These are phyloP conservation scores for Gamsiella multidivaricata DNA, from an alignment of 192 early-diverging fungal species.

Conservation along the genomic window DNA sequence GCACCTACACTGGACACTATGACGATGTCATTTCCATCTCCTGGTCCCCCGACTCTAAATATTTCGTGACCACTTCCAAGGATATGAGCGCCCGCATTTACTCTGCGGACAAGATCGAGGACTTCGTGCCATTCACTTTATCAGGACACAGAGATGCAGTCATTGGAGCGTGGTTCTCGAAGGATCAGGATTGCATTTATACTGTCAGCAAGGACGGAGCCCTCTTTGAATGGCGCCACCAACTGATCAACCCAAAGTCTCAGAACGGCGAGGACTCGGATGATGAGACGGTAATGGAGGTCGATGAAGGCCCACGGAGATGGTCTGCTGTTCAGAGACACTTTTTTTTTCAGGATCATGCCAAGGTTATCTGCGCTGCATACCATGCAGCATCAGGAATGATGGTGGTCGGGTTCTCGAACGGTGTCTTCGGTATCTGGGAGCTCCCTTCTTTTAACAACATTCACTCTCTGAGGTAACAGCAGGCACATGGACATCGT, in stretches of 20 bases:
- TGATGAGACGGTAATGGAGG: slow-evolving; percentile 67
- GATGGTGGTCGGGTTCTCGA: slow-evolving; percentile 90
- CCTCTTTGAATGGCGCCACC: slow-evolving; percentile 80
- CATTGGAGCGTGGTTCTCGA: slow-evolving; percentile 85
- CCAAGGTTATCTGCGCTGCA: slow-evolving; percentile 81
- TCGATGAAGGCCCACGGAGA: slow-evolving; percentile 48
- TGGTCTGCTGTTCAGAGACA: slow-evolving; percentile 74
- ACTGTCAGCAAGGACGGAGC: slow-evolving; percentile 92
- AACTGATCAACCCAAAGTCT: slow-evolving; percentile 51
- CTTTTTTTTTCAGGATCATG: slow-evolving; percentile 84
- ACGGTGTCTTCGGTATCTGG: slow-evolving; percentile 98
- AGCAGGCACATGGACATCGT: too few species aligned
- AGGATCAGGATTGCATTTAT: slow-evolving; percentile 76
- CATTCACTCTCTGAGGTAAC: slow-evolving; percentile 94
- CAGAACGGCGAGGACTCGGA: slow-evolving; percentile 66
- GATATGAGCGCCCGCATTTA: slow-evolving; percentile 88
- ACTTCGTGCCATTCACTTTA: slow-evolving; percentile 78
- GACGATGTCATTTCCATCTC: slow-evolving; percentile 86
- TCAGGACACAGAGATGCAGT: slow-evolving; percentile 89
- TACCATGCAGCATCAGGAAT: slow-evolving; percentile 80
- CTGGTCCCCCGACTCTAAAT: slow-evolving; percentile 89
- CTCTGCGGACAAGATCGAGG: slow-evolving; percentile 75
- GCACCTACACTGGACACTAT: slow-evolving; percentile 81
- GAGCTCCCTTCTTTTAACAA: slow-evolving; percentile 94
- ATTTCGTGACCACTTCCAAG: slow-evolving; percentile 70